Base-by-base conservation (phyloP, 176 grass and related monocot species). In the Hordeum marinum region DNA sequence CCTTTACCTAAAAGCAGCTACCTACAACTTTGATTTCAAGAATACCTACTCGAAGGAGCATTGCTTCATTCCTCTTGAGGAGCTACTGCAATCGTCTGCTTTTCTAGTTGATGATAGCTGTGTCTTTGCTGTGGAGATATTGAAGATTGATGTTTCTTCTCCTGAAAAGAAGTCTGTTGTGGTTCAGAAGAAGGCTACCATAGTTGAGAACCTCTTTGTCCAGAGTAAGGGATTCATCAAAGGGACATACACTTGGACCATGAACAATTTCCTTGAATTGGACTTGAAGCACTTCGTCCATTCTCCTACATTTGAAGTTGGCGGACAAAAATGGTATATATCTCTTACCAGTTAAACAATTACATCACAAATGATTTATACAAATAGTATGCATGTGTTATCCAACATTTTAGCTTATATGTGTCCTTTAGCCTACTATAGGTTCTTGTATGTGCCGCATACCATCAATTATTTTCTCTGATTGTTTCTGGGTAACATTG, bases 101-200 rank as follows among this genome's bases (percentile, higher is more conserved):
- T 82, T 48, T 83, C 62, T 82, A 21, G 79, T 87, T 37, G 86
- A 82, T 77, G 79, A 88, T 78, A 71, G 72, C 5, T 88, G 80
- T 83, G 63, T 87, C 43, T 75, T 87, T 57, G 37, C 72, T 82
- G 63, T 82, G 79, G 75, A 66, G 61, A 82, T 87, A 70, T 61
- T 83, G 55, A 61, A 77, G 26, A 31, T 58, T 1, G 37, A 70
- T 17, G 10, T 88, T 4, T 54, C 24, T 48, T 59, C 72, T 60
- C 6, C 69, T 57, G 20, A 86, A 36, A 73, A 54, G 17, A 86
- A 74, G 7, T 32, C 3, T 36, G 11, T 61, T 86, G 55, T 37
- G 57, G 7, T 65, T 87, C 2, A 41, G 26, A 77, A 88, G 26
- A 83, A 83, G 50, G 34, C 41, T 67, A 34, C 8, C 46, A 21